phyloP scores from a whole-genome alignment of 2,329 filamentous ascomycete species.

The Aspergillus pseudotamarii region DNA sequence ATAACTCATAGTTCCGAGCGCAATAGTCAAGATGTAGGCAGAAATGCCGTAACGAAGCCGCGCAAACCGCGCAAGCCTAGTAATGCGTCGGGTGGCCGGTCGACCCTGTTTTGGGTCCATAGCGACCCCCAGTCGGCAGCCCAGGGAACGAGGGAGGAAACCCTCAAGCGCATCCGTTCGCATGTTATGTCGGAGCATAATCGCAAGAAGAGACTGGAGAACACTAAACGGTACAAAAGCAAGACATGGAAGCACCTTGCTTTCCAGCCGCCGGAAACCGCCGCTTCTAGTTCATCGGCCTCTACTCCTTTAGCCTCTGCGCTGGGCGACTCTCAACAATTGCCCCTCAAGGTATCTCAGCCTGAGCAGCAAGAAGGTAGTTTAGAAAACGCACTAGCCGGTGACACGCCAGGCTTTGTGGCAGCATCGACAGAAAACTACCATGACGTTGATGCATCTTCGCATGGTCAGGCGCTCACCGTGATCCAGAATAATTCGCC shows the following conservation, averaged over 20 bases:
- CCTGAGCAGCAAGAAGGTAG: slow-evolving; percentile 10
- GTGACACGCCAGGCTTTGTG: slow-evolving; percentile 6
- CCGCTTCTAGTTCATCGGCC: slow-evolving; percentile 18
- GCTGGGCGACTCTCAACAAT: slow-evolving; percentile 3
- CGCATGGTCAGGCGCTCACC: slow-evolving; percentile 15
- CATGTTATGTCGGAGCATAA: slow-evolving; percentile 49
- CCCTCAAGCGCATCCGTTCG: slow-evolving; percentile 45
- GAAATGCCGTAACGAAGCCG: slow-evolving; percentile 31
- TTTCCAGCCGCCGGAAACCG: slow-evolving; percentile 35
- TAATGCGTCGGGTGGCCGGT: slow-evolving; percentile 32
- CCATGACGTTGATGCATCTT: slow-evolving; percentile 16
- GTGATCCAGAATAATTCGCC: slow-evolving; percentile 14
- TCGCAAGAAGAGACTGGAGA: slow-evolving; percentile 44
- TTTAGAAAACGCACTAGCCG: slow-evolving; percentile 19
- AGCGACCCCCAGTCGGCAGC: slow-evolving; percentile 41
- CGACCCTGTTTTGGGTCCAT: slow-evolving; percentile 46
- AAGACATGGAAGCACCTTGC: slow-evolving; percentile 42
- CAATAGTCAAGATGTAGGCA: slow-evolving; percentile 17
- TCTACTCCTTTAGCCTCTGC: slow-evolving; percentile 7
- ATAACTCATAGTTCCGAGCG: slow-evolving; percentile 5
- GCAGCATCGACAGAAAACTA: slow-evolving; percentile 16
- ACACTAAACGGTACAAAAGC: slow-evolving; percentile 41
- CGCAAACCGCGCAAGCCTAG: slow-evolving; percentile 39
- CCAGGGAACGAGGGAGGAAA: slow-evolving; percentile 41
- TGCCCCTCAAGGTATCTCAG: slow-evolving; percentile 4